Evolutionary conservation across 192 early-diverging fungal genomes (phyloP), one percentile per base, ranked within the genome.

Genomic region (Dissophora ornata): DNA sequence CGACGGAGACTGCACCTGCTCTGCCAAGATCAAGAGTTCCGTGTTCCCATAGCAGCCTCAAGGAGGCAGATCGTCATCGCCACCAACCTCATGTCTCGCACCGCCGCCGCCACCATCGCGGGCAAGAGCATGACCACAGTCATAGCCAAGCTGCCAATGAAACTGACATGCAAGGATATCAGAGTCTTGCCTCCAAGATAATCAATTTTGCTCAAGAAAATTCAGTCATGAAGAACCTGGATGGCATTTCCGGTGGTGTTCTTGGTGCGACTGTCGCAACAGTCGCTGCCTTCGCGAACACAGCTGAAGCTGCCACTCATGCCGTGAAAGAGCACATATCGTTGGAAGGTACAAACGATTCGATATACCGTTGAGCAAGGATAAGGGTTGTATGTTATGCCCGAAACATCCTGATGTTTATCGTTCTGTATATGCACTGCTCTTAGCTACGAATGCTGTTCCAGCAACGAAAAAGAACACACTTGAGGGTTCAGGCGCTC

Each of bases 21-120:
- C n/a, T n/a, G 18, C 26, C 25, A 8, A 52, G 44, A 13, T 34
- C 54, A 18, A 49, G 69, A 3, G 36, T 57, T 19, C 66, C 66
- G 12, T 46, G 48, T 8, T 15, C 66, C 2, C 47, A 71, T 28
- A 34, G 36, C 44, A 46, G 45, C 15, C 26, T 49, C 60, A 71
- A 71, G 21, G 69, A 56, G 3, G 53, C 52, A 5, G 69, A 62
- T 30, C 69, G 60, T 5, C 58, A 71, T 61, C 69, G 69, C 40
- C 69, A 71, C 25, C 69, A 62, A n/a, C 60, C 69, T 19, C 69
- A 71, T 33, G 34, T 42, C 16, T 46, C 51, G 6, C 49, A n/a
- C 25, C 47, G 30, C 11, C 26, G 41, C n/a, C 41, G 19, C 15
- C 5, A 33, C 29, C 21, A 13, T 30, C 18, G 22, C 21, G 24